Evolutionary conservation across 176 grass and related monocot species (phyloP).

Genomic region (Poa pratensis): DNA sequence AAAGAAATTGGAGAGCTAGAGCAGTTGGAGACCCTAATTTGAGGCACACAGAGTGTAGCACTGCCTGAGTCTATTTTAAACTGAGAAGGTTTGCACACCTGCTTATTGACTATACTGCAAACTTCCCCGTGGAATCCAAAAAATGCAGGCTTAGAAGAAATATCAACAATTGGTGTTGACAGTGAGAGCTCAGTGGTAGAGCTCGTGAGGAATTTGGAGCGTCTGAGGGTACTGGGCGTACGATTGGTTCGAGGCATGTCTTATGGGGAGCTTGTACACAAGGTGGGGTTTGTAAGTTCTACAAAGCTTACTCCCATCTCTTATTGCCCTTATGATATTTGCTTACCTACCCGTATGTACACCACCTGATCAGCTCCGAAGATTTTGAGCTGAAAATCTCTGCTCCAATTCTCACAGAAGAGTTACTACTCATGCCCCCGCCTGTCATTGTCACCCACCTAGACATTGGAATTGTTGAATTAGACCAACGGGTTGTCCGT

Average conservation of each 20-base stretch:
- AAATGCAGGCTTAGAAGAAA: slow-evolving; percentile 11
- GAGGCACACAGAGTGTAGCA: not conserved
- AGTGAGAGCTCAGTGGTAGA: not conserved
- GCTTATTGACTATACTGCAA: accelerated
- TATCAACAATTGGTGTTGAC: not conserved
- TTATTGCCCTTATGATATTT: not conserved
- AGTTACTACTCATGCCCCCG: not conserved
- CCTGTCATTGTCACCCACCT: not conserved
- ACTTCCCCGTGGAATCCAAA: not conserved
- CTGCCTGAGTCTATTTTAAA: not conserved
- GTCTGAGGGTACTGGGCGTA: not conserved
- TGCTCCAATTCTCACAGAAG: accelerated
- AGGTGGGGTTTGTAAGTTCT: not conserved
- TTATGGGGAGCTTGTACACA: too few species aligned
- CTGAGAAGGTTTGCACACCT: not conserved
- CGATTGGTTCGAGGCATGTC: not conserved
- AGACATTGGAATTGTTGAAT: not conserved
- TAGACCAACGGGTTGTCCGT: not conserved
- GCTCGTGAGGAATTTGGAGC: not conserved
- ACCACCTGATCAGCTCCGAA: not conserved
- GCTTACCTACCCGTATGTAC: too few species aligned
- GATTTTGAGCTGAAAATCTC: not conserved
- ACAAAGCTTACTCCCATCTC: not conserved
- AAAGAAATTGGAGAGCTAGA: not conserved
- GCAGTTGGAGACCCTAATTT: slow-evolving; percentile 36